These are phyloP conservation scores for Anthracocystis setariae DNA, from an alignment of 1,284 basidiomycete species.

Conservation along the genomic window DNA sequence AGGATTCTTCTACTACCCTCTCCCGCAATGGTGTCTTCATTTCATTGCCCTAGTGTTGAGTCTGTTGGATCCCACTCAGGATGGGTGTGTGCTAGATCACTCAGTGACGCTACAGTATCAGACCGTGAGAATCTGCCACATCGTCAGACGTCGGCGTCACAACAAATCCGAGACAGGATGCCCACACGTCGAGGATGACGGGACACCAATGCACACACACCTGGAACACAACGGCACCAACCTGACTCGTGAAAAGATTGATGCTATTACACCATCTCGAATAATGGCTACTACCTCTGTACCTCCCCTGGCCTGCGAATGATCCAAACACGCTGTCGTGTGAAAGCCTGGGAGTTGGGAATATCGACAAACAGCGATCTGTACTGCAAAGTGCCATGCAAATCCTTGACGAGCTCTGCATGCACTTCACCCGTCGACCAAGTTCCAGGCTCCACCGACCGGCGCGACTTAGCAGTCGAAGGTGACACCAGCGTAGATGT, in stretches of 20 bases:
- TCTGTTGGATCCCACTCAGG: no score
- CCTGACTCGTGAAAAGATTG: no score
- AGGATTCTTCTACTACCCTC: no score
- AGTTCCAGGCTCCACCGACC: slow-evolving; percentile 47
- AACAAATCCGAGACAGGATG: no score
- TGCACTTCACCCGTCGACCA: slow-evolving; percentile 60
- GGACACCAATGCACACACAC: no score
- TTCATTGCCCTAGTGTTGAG: no score
- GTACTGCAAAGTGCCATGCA: slow-evolving; percentile 57
- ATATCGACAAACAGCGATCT: slow-evolving; percentile 56
- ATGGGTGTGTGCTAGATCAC: no score
- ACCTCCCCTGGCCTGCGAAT: slow-evolving; percentile 49
- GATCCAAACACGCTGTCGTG: slow-evolving; percentile 53
- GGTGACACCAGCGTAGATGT: slow-evolving; percentile 23
- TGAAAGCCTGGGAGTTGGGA: slow-evolving; percentile 47
- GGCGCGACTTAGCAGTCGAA: slow-evolving; percentile 11
- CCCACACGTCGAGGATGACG: no score
- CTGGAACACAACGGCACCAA: background rate
- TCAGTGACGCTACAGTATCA: no score
- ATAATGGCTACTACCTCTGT: slow-evolving; percentile 24
- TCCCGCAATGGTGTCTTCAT: no score
- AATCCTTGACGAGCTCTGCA: slow-evolving; percentile 60
- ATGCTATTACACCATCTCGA: background rate
- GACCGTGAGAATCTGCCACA: no score
- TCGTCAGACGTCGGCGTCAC: no score